These are phyloP conservation scores for Linnemannia hyalina DNA, from an alignment of 192 early-diverging fungal species.

Conservation along the genomic window DNA sequence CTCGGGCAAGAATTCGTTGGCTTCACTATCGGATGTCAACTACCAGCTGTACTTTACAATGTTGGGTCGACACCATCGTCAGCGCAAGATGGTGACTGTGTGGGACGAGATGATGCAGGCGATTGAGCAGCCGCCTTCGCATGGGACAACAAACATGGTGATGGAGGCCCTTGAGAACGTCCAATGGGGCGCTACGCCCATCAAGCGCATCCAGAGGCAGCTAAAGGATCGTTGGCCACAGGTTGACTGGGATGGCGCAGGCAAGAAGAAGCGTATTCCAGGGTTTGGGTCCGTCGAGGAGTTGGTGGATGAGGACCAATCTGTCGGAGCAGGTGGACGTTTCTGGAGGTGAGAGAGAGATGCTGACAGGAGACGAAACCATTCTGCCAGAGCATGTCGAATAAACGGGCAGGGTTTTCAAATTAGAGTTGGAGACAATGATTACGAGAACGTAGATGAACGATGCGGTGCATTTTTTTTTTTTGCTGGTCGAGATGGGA, in stretches of 20 bases:
- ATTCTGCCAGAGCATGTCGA: not conserved
- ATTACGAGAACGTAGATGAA: not conserved
- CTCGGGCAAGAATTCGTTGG: not conserved
- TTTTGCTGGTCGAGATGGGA: not conserved
- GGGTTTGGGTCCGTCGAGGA: not conserved
- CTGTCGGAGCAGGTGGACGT: conserved; percentile 38
- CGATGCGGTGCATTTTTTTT: not conserved
- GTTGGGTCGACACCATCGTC: conserved; percentile 46
- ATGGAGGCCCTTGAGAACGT: conserved; percentile 48
- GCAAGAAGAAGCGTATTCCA: not conserved
- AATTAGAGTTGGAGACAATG: not conserved
- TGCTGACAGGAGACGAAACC: not conserved
- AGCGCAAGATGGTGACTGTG: conserved; percentile 38
- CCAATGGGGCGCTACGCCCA: conserved; percentile 42
- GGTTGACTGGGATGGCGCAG: conserved; percentile 5
- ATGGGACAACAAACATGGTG: conserved; percentile 18
- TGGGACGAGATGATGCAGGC: conserved; percentile 47
- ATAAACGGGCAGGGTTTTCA: not conserved
- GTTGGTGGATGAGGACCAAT: conserved; percentile 6
- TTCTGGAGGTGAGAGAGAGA: conserved; percentile 30
- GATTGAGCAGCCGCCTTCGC: conserved; percentile 21
- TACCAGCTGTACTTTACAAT: conserved; percentile 42
- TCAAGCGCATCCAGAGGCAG: conserved; percentile 27
- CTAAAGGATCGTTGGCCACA: conserved; percentile 32
- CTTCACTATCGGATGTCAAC: conserved; percentile 20